Evolutionary conservation across 177 flowering plant genomes (phyloP).

Genomic region (Vitis hybrid): DNA sequence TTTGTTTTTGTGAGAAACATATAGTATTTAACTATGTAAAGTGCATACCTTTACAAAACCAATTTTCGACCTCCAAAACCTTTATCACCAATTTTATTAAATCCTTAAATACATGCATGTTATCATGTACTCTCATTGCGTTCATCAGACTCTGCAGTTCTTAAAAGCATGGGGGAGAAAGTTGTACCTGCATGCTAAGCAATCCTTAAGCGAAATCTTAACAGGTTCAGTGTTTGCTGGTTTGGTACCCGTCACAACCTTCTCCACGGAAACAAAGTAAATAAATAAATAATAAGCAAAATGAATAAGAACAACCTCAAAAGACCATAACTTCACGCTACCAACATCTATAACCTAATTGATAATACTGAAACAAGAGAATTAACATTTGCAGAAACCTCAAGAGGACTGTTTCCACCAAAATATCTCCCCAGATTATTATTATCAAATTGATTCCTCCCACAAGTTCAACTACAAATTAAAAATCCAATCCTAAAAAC

Average conservation of each 20-base stretch:
- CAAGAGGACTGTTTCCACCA: background rate
- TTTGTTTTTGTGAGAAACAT: no score
- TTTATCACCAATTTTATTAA: no score
- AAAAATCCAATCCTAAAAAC: background rate
- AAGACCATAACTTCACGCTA: background rate
- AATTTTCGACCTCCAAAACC: no score
- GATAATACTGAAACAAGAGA: background rate
- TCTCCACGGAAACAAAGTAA: slow-evolving; percentile 17
- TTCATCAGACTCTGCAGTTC: background rate
- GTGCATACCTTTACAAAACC: no score
- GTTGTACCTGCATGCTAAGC: slow-evolving; percentile 93
- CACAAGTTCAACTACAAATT: background rate
- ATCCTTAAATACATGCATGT: no score
- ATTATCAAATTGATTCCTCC: background rate
- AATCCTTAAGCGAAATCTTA: slow-evolving; percentile 90
- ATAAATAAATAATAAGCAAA: slow-evolving; percentile 9
- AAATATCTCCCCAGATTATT: background rate
- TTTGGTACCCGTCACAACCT: slow-evolving; percentile 38
- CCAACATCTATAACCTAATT: no score
- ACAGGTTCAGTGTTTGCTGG: slow-evolving; percentile 62
- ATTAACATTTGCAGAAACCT: no score
- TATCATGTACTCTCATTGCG: no score
- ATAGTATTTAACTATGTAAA: no score
- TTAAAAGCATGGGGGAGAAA: background rate
- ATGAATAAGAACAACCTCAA: background rate